These are phyloP conservation scores for Eucalyptus camaldulensis DNA, from an alignment of 345 rosid species.

Conservation along the genomic window DNA sequence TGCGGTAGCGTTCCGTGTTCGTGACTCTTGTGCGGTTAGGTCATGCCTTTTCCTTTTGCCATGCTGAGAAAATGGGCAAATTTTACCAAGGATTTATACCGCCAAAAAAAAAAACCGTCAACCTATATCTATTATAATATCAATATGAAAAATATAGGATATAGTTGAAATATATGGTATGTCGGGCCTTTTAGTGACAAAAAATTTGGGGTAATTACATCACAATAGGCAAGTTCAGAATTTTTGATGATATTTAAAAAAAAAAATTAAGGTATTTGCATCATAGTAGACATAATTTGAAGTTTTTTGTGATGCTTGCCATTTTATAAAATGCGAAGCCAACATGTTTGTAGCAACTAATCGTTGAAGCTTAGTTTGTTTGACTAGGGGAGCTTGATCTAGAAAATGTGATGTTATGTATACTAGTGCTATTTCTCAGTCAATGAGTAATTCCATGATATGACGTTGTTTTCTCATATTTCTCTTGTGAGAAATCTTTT, in stretches of 20 bases:
- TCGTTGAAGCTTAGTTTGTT: not conserved
- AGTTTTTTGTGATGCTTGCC: not conserved
- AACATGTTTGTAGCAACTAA: not conserved
- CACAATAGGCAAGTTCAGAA: rapidly evolving
- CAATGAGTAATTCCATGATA: not conserved
- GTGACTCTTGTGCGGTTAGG: not conserved
- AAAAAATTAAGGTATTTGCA: too few relatives aligned
- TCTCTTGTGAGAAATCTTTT: not conserved
- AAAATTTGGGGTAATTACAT: too few relatives aligned
- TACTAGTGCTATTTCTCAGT: not conserved
- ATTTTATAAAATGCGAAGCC: not conserved
- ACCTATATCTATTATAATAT: too few relatives aligned
- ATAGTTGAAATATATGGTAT: too few relatives aligned
- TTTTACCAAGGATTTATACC: not conserved
- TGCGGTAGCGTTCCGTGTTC: not conserved
- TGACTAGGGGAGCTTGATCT: not conserved
- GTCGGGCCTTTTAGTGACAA: too few relatives aligned
- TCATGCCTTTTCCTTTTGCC: not conserved
- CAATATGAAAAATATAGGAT: too few relatives aligned
- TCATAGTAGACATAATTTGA: too few relatives aligned
- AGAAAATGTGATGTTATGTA: not conserved
- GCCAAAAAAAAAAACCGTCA: too few relatives aligned
- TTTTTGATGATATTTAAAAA: too few relatives aligned
- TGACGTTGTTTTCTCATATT: not conserved
- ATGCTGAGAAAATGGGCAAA: not conserved